phyloP scores from a whole-genome alignment of 768 basidiomycete genomes.

The Termitomyces sp. region DNA sequence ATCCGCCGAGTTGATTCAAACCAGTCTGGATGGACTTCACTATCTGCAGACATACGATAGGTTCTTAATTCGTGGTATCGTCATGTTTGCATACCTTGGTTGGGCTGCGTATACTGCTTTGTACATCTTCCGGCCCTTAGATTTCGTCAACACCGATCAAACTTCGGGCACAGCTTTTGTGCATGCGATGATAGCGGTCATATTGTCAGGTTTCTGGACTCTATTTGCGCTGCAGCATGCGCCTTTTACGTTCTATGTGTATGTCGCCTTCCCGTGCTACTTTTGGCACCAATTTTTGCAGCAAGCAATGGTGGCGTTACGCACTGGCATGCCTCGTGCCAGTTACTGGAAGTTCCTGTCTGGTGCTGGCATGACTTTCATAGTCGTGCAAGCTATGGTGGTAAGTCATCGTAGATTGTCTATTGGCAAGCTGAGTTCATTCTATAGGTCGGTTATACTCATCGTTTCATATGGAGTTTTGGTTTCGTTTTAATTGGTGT shows the following conservation, averaged over 20 bases:
- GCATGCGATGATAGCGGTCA: conserved; percentile 15
- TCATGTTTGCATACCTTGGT: conserved; percentile 66
- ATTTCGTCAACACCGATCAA: conserved; percentile 5
- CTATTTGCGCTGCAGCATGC: conserved; percentile 59
- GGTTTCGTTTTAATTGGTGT: conserved; percentile 57
- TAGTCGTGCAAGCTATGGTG: conserved; percentile 63
- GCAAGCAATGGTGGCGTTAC: conserved; percentile 18
- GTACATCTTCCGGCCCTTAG: conserved; percentile 45
- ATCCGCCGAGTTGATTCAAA: conserved; percentile 47
- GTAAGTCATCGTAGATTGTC: conserved; percentile 33
- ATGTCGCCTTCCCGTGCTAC: conserved; percentile 68
- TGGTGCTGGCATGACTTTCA: conserved; percentile 27
- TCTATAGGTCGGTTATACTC: conserved; percentile 60
- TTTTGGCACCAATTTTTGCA: conserved; percentile 63
- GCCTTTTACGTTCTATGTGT: conserved; percentile 71
- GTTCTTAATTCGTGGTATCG: conserved; percentile 61
- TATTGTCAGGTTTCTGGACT: conserved; percentile 33
- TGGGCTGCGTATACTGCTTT: conserved; percentile 70
- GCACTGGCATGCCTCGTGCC: neutral
- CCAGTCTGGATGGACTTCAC: conserved; percentile 55
- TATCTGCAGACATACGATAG: conserved; percentile 88
- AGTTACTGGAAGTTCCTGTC: conserved; percentile 15
- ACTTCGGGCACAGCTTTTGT: conserved; percentile 3
- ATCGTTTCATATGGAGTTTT: conserved; percentile 67
- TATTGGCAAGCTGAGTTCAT: neutral